Percentiles rank a stretch among this genome's conserved stretches.
phyloP scores from a whole-genome alignment of 192 early-diverging fungal species.

The Radiomyces spectabilis region DNA sequence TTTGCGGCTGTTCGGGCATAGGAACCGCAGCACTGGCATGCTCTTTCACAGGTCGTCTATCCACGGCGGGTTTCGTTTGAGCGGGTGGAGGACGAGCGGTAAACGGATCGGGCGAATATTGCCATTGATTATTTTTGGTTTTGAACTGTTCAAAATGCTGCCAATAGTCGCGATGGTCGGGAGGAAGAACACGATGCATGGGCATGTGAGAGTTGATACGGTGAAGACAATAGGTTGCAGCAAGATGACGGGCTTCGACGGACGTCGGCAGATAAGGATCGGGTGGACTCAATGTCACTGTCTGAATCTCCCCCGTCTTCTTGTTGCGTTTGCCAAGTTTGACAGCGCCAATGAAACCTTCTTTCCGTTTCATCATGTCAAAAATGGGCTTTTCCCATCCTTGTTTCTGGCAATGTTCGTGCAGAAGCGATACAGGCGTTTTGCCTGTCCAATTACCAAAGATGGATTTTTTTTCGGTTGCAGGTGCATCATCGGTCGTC shows the following conservation, averaged over 20 bases:
- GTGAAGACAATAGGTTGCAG: conserved; percentile 75
- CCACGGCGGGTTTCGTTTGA: conserved; percentile 19
- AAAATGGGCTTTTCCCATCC: conserved; percentile 68
- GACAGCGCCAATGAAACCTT: conserved; percentile 37
- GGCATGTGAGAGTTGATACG: conserved; percentile 63
- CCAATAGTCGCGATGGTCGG: conserved; percentile 68
- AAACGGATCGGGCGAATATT: conserved; percentile 79
- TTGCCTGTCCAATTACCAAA: conserved; percentile 88
- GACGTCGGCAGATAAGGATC: conserved; percentile 47
- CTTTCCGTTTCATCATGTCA: conserved; percentile 34
- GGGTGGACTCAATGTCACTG: conserved; percentile 31
- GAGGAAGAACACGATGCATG: conserved; percentile 69
- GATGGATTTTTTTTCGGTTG: conserved; percentile 21
- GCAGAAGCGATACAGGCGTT: conserved; percentile 65
- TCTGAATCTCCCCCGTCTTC: conserved; percentile 48
- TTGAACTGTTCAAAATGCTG: conserved; percentile 48
- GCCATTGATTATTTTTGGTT: conserved; percentile 38
- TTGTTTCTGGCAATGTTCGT: conserved; percentile 71
- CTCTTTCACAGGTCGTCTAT: conserved; percentile 15
- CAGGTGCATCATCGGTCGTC: not conserved
- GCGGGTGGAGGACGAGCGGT: conserved; percentile 36
- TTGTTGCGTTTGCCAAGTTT: conserved; percentile 49
- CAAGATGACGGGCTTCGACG: conserved; percentile 57
- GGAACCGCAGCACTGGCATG: conserved; percentile 13
- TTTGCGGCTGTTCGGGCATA: conserved; percentile 30